Evolutionary conservation across 2,329 filamentous ascomycete genomes (phyloP).

Genomic region (Amphichorda felina): DNA sequence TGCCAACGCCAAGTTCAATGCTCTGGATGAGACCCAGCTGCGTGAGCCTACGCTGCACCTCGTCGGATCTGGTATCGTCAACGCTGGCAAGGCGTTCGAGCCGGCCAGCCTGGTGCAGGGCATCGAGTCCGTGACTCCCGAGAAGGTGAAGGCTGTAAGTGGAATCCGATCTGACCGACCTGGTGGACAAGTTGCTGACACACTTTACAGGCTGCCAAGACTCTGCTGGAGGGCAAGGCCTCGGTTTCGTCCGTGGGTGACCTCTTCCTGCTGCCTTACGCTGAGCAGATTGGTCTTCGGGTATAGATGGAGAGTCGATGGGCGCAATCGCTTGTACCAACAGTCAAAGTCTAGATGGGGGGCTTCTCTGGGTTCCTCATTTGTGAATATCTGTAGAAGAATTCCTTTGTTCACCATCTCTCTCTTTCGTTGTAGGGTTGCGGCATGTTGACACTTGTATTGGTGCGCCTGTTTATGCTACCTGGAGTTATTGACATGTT

Average conservation of each 20-base stretch:
- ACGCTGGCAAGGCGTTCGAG: conserved; percentile 73
- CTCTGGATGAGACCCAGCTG: conserved; percentile 71
- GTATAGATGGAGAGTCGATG: conserved; percentile 52
- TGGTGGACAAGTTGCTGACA: conserved; percentile 9
- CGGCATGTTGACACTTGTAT: too few relatives aligned
- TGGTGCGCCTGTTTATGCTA: too few relatives aligned
- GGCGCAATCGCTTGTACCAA: conserved; percentile 29
- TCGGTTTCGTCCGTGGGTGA: conserved; percentile 86
- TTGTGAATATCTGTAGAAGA: conserved; percentile 36
- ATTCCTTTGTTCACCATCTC: conserved; percentile 15
- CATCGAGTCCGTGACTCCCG: conserved; percentile 69
- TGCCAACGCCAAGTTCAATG: conserved; percentile 86
- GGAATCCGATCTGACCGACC: too few relatives aligned
- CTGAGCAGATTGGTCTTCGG: conserved; percentile 85
- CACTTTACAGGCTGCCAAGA: conserved; percentile 63
- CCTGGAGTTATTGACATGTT: too few relatives aligned
- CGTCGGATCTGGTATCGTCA: conserved; percentile 74
- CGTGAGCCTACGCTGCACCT: conserved; percentile 67
- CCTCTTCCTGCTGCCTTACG: conserved; percentile 80
- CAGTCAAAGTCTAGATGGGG: conserved; percentile 26
- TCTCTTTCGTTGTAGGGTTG: too few relatives aligned
- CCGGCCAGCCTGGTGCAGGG: conserved; percentile 67
- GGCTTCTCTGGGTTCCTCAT: conserved; percentile 18
- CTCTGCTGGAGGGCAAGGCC: conserved; percentile 78
- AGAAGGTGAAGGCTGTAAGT: conserved; percentile 78